Base-by-base conservation (phyloP, 2,329 filamentous ascomycete species). In the Nannizziopsis arthrosporioides region DNA sequence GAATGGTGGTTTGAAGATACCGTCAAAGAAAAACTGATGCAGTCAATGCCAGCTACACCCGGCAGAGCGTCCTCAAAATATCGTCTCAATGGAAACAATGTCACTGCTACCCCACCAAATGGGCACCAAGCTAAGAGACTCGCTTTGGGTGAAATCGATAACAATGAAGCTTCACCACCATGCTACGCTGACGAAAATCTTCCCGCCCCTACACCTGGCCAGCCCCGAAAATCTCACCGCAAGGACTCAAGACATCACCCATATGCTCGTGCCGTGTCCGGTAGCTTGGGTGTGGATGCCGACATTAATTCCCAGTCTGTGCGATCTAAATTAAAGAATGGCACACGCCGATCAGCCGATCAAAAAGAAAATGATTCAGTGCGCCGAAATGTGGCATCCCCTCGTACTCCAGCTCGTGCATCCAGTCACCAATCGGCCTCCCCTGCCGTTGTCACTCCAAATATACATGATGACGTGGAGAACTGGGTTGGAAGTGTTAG, bases 121-220 rank as follows among this genome's bases (percentile, higher is more conserved):
- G 80, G 81, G 54, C 82, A 78, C 54, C 76, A 81, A 15, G 83
- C 84, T 6, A 80, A 81, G 61, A 80, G 92, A 50, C 81, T 86
- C 30, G 89, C 92, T 2, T 78, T 98, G n/a, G 89, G 90, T 47
- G 92, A 98, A 67, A 85, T 98, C 53, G 86, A 93, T 59, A 79
- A 85, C 55, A 94, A 95, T 52, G 78, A 81, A 56, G 71, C 71
- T 49, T 61, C 64, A 39, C 22, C 22, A 27, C 68, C 63, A 10
- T 56, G 59, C 14, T 63, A 65, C 18, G 58, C 59, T 15, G 88
- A 95, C 55, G 89, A 95, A 62, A 93, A 93, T 58, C 77, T 98
- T 4, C 92, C 92, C 2, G 90, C 89, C 0, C 92, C 92, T 2
- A 98, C 92, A 3, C 92, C 92, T 0, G 92, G 92, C 2, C 92